These are phyloP conservation scores for Neospora caninum DNA, from an alignment of 169 alveolate species.

Conservation along the genomic window DNA sequence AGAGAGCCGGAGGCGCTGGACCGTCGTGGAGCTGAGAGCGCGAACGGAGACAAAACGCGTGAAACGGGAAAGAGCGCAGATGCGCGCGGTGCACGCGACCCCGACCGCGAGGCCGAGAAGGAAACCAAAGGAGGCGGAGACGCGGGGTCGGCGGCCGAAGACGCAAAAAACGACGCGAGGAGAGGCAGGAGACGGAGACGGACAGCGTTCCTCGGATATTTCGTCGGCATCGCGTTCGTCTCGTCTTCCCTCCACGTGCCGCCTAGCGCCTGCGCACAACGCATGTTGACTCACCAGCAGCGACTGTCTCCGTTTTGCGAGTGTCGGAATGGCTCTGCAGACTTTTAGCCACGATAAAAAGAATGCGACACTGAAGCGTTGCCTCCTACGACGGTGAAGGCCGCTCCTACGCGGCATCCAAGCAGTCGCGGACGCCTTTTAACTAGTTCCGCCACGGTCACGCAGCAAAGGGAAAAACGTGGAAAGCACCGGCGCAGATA, in stretches of 20 bases:
- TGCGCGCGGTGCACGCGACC: background rate
- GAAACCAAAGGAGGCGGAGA: background rate
- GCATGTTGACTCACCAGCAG: constrained; percentile 24
- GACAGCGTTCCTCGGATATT: constrained; percentile 51
- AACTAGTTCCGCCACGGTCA: too few relatives aligned
- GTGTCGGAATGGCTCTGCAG: too few relatives aligned
- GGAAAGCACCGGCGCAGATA: too few relatives aligned
- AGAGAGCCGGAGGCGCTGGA: background rate
- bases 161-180: background rate
- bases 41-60: background rate
- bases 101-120: background rate
- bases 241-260: constrained; percentile 52
- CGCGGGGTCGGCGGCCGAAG: background rate
- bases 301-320: background rate
- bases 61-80: background rate
- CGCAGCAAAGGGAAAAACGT: too few relatives aligned
- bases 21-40: too few relatives aligned
- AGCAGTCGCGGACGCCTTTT: too few relatives aligned
- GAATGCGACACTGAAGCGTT: too few relatives aligned
- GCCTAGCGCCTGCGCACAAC: constrained; percentile 39
- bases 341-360: too few relatives aligned
- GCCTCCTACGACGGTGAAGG: too few relatives aligned
- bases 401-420: too few relatives aligned
- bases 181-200: constrained; percentile 42
- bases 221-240: constrained; percentile 19